A percentile compares a stretch with the other conserved stretches of the same genome.
Evolutionary conservation across 192 early-diverging fungal species (phyloP).

Genomic region (Backusella macrospora): DNA sequence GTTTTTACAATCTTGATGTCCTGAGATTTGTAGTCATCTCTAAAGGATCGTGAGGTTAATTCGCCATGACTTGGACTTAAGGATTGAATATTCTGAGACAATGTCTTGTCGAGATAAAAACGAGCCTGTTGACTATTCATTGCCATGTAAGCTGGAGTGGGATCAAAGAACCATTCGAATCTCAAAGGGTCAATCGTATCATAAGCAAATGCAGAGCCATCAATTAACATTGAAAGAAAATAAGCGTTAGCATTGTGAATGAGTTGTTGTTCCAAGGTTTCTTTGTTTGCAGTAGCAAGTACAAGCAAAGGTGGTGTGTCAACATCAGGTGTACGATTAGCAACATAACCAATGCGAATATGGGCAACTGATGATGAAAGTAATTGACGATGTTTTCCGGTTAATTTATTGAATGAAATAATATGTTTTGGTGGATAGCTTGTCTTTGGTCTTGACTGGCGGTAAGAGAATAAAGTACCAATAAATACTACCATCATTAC

Average conservation of each 20-base stretch:
- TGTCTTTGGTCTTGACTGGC: not conserved
- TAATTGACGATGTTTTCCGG: not conserved
- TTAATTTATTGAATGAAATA: constrained; percentile 11
- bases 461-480: constrained; percentile 1
- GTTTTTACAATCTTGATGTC: constrained; percentile 18
- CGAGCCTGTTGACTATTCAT: constrained; percentile 29
- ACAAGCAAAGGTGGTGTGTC: constrained; percentile 35
- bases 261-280: constrained; percentile 21
- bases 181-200: constrained; percentile 24
- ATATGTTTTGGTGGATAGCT: not conserved
- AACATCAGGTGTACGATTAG: constrained; percentile 35
- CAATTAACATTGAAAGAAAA: constrained; percentile 31
- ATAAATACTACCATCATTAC: not conserved
- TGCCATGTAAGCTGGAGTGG: constrained; percentile 25
- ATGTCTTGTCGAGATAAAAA: constrained; percentile 24
- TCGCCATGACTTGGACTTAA: not conserved
- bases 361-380: constrained; percentile 27
- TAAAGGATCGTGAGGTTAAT: constrained; percentile 6
- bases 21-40: not conserved
- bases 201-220: constrained; percentile 30
- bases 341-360: constrained; percentile 30
- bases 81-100: not conserved
- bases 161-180: constrained; percentile 37
- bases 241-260: constrained; percentile 26
- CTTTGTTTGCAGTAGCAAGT: constrained; percentile 13